Percentiles rank a stretch among this genome's conserved stretches.
Evolutionary conservation across 495 filamentous ascomycete species (phyloP).

Genomic region (Penicillium angulare): DNA sequence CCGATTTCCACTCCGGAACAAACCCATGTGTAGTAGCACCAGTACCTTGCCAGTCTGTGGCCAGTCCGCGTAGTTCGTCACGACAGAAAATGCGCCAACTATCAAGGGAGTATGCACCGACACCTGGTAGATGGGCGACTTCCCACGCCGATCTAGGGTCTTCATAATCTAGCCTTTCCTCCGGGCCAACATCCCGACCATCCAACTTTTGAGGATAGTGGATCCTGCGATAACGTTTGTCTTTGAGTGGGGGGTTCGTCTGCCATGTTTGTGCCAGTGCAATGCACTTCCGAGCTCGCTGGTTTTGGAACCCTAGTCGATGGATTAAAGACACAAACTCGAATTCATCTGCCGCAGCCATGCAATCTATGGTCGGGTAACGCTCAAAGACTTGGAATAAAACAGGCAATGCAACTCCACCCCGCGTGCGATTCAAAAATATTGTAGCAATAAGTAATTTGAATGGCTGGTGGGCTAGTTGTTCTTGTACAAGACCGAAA

Average conservation of each 20-base stretch:
- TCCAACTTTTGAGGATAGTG: slow-evolving; percentile 64
- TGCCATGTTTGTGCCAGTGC: slow-evolving; percentile 71
- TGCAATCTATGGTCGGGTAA: slow-evolving; percentile 64
- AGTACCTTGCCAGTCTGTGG: slow-evolving; percentile 58
- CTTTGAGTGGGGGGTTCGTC: slow-evolving; percentile 55
- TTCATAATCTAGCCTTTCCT: slow-evolving; percentile 47
- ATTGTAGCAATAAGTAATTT: slow-evolving; percentile 71
- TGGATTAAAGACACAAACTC: slow-evolving; percentile 64
- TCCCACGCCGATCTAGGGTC: slow-evolving; percentile 66
- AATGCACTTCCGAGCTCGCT: slow-evolving; percentile 59
- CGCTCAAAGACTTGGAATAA: slow-evolving; percentile 64
- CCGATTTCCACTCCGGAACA: slow-evolving; percentile 79
- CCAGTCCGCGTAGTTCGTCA: slow-evolving; percentile 66
- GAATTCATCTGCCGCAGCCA: slow-evolving; percentile 56
- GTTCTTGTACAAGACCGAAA: slow-evolving; percentile 85
- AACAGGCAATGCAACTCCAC: slow-evolving; percentile 71
- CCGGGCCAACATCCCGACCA: slow-evolving; percentile 51
- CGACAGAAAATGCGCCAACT: slow-evolving; percentile 94
- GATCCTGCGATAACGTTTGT: slow-evolving; percentile 60
- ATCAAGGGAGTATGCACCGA: slow-evolving; percentile 83
- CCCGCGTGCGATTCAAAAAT: slow-evolving; percentile 80
- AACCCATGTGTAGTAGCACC: slow-evolving; percentile 26
- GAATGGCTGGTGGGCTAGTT: slow-evolving; percentile 68
- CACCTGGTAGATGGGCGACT: slow-evolving; percentile 79
- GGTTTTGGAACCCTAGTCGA: slow-evolving; percentile 72